A percentile compares a stretch with the other conserved stretches of the same genome.
Conservation (phyloP, 371 early-diverging fungal species). For the Rhizopus sp. region DNA sequence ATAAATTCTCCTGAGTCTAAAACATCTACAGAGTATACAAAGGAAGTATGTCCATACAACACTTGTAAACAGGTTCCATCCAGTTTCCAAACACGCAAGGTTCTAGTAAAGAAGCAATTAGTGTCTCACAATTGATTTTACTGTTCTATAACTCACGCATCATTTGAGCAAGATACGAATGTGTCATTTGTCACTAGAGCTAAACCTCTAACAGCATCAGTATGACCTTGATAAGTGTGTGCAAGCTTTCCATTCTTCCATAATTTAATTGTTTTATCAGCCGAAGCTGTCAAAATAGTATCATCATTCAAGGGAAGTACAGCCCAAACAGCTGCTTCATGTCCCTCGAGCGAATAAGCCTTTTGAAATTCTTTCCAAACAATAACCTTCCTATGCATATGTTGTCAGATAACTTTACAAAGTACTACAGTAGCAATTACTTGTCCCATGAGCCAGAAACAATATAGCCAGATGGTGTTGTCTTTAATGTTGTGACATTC, state of each 20-base stretch:
- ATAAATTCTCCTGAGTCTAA: slow-evolving; percentile 80
- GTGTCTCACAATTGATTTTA: not conserved
- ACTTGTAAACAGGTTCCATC: slow-evolving; percentile 77
- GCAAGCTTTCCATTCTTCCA: slow-evolving; percentile 79
- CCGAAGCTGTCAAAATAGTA: slow-evolving; percentile 85
- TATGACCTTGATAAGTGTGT: slow-evolving; percentile 84
- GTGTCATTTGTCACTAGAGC: slow-evolving; percentile 62
- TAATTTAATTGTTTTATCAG: slow-evolving; percentile 89
- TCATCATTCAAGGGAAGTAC: slow-evolving; percentile 77
- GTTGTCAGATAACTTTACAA: not conserved
- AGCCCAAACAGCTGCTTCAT: slow-evolving; percentile 91
- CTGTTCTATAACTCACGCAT: slow-evolving; percentile 56
- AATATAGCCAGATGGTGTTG: slow-evolving; percentile 65
- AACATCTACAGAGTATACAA: slow-evolving; percentile 83
- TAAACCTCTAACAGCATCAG: slow-evolving; percentile 88
- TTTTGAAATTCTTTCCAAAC: slow-evolving; percentile 86
- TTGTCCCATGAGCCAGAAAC: slow-evolving; percentile 98
- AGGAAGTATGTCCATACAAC: slow-evolving; percentile 88
- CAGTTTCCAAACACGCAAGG: slow-evolving; percentile 81
- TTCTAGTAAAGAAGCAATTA: slow-evolving; percentile 37
- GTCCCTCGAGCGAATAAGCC: slow-evolving; percentile 75
- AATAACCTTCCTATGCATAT: slow-evolving; percentile 28
- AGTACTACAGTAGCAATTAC: slow-evolving; percentile 40
- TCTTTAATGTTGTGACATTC: slow-evolving; percentile 82
- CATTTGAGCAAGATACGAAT: slow-evolving; percentile 90